Conservation (phyloP, 108 stramenopile genomes). For the Conticribra weissflogii region DNA sequence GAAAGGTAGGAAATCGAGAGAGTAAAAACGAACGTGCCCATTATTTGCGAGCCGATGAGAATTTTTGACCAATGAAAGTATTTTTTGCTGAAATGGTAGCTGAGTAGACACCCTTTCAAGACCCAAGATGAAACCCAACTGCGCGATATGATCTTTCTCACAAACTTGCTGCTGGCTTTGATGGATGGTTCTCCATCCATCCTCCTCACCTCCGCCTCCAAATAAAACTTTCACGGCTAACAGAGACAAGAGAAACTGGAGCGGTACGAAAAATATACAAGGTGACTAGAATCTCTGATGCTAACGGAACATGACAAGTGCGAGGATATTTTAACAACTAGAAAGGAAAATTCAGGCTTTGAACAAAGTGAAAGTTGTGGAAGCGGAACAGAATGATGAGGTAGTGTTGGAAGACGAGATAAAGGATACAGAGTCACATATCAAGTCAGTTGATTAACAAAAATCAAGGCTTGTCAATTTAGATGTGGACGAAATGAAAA, state of each 20-base stretch:
- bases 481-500: constrained; percentile 59
- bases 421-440: constrained; percentile 64
- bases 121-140: too few relatives aligned
- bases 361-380: constrained; percentile 57
- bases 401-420: constrained; percentile 64
- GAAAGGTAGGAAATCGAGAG: constrained; percentile 35
- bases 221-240: too few relatives aligned
- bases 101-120: too few relatives aligned
- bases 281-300: constrained; percentile 69
- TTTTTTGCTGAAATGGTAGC: too few relatives aligned
- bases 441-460: constrained; percentile 57
- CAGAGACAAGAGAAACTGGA: constrained; percentile 61
- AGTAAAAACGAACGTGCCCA: constrained; percentile 36
- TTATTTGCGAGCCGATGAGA: constrained; percentile 33
- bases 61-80: too few relatives aligned
- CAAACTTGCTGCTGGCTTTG: too few relatives aligned
- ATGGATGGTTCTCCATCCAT: too few relatives aligned
- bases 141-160: too few relatives aligned
- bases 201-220: too few relatives aligned
- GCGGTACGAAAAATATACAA: constrained; percentile 81
- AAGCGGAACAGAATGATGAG: constrained; percentile 49
- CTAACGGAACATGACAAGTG: constrained; percentile 68
- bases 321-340: constrained; percentile 79
- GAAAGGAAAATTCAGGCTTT: constrained; percentile 59
- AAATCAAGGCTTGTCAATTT: constrained; percentile 64